Evolutionary conservation across 202 grass and related monocot species (phyloP), one percentile per base, ranked within the genome.

Genomic region (Elaeis oleifera): DNA sequence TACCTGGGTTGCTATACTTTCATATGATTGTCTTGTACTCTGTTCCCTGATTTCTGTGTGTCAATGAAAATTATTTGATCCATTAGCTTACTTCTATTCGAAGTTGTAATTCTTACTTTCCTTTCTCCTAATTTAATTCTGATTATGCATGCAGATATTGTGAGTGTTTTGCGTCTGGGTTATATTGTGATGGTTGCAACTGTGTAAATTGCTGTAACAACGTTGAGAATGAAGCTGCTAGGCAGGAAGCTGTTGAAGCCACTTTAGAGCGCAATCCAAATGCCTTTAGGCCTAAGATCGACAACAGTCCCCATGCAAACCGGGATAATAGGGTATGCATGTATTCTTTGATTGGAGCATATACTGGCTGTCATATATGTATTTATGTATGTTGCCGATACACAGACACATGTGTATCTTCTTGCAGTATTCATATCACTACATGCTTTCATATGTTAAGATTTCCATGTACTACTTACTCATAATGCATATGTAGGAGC

Each of bases 231-330:
- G 94, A 99, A 50, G 69, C 73, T 79, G 85, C 85, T 62, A 77
- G 94, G 54, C 77, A 78, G 69, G 94, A 99, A 70, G 88, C 94
- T 67, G 79, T 92, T 71, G 94, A 99, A 25, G 74, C 88, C 64
- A 92, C 85, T 71, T 74, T 92, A 74, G 92, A 97, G 72, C 84
- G 88, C 67, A 97, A 99, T 73, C 94, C 94, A 31, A 83, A 89
- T 80, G 94, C 94, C 8, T 99, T 99, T 72, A 86, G 85, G 69
- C 94, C 94, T 63, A 99, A 99, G 74, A 99, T 99, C 63, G 94
- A 88, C 50, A 92, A 62, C 70, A 92, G 94, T 56, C 94, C 94
- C 54, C 80, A 92, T 72, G 59, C 85, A 25, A 67, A 58, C 18
- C 80, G 82, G 50, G 84, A 86, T 57, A 84, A 68, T 81, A 76